A percentile compares a stretch with the other conserved stretches of the same genome.
These are phyloP conservation scores for Arthrinium puccinioides DNA, from an alignment of 2,329 filamentous ascomycete species.

Conservation along the genomic window DNA sequence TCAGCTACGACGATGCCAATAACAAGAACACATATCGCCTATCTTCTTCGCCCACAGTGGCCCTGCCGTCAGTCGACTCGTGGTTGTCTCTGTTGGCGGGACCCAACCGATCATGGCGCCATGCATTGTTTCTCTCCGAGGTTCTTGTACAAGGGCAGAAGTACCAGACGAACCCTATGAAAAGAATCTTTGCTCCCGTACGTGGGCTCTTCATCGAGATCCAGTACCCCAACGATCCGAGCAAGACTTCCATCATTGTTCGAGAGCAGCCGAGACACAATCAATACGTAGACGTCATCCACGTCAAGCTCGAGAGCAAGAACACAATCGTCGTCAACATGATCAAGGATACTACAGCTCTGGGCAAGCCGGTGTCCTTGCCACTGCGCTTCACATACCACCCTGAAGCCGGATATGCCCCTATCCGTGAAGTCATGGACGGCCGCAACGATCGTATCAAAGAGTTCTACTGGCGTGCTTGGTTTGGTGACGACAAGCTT, in stretches of 20 bases:
- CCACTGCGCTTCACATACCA: slow-evolving; percentile 88
- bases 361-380: slow-evolving; percentile 74
- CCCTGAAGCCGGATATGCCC: slow-evolving; percentile 94
- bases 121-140: slow-evolving; percentile 89
- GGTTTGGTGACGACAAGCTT: slow-evolving; percentile 84
- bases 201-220: slow-evolving; percentile 89
- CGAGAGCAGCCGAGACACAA: slow-evolving; percentile 81
- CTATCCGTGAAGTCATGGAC: slow-evolving; percentile 93
- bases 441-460: slow-evolving; percentile 97
- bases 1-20: slow-evolving; percentile 68
- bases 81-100: slow-evolving; percentile 90
- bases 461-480: slow-evolving; percentile 97
- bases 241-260: slow-evolving; percentile 78
- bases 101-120: slow-evolving; percentile 80
- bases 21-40: slow-evolving; percentile 76
- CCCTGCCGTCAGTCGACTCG: slow-evolving; percentile 69
- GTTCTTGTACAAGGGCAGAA: slow-evolving; percentile 92
- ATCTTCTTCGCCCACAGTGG: slow-evolving; percentile 63
- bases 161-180: slow-evolving; percentile 95
- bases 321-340: slow-evolving; percentile 83
- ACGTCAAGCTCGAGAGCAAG: slow-evolving; percentile 67
- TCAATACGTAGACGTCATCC: slow-evolving; percentile 81
- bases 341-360: slow-evolving; percentile 86
- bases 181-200: slow-evolving; percentile 79
- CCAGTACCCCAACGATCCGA: slow-evolving; percentile 68